Evolutionary conservation across 1,284 basidiomycete genomes (phyloP), one percentile per base, ranked within the genome.

Genomic region (Coniophora puteana): DNA sequence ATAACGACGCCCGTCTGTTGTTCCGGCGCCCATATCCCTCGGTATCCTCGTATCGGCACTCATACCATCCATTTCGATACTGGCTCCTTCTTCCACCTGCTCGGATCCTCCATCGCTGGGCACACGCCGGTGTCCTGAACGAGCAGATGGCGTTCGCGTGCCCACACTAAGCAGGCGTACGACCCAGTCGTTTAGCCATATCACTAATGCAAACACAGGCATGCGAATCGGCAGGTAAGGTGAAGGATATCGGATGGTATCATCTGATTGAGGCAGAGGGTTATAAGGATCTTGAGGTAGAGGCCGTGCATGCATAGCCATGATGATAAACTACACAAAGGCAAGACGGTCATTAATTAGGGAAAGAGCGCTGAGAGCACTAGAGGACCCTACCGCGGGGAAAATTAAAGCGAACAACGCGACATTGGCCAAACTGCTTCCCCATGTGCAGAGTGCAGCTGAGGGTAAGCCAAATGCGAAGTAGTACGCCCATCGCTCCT

Each of bases 401-500:
- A 84, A 90, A 11, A 90, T 57, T 31, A 91, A 70, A 0, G 88
- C 86, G 52, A 91, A 92, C 14, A 88, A 57, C 6, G 83, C 82
- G 16, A 78, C 83, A 52, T 84, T 90, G 12, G 86, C 83, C 23
- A 90, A 73, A 34, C 76, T 72, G 48, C 76, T 79, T 38, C 81
- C 82, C 69, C 76, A 80, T 48, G 73, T 82, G 56, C 86, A 90
- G 23, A 84, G 63, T 3, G 71, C 74, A 4, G 83, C 77, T 3
- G 78, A 72, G 26, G 85, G 80, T 10, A 87, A 45, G 74, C 89
- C 89, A 47, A 90, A 92, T 6, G 84, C 83, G 44, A 90, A 72
- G 55, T 83, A 89, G 60, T 91, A 92, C 2, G 83, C 76, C 89
- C 89, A 92, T 34, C 88, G 76, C 59, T 91, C 87, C 63, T 92